A percentile compares a stretch with the other conserved stretches of the same genome.
Evolutionary conservation across 2,329 filamentous ascomycete species (phyloP).

Genomic region (Chaetomium olivaceum): DNA sequence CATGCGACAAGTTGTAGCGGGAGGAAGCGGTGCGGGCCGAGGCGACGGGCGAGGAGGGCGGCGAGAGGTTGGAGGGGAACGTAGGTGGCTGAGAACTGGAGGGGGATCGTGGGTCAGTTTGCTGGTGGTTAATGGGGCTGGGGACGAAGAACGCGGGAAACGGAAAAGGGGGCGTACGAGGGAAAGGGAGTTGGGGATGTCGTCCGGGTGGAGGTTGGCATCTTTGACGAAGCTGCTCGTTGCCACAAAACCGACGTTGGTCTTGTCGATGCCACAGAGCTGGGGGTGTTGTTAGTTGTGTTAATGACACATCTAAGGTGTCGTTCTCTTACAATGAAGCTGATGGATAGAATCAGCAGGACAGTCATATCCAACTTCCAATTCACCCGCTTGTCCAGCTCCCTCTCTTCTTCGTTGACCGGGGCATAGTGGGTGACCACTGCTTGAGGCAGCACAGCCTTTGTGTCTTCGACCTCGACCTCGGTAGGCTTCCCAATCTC

Average conservation of each 20-base stretch:
- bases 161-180: not conserved
- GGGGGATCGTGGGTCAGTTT: not conserved
- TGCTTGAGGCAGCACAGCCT: not conserved
- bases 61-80: slow-evolving; percentile 10
- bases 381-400: slow-evolving; percentile 7
- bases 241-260: slow-evolving; percentile 12
- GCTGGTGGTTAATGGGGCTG: no score
- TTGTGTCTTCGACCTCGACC: slow-evolving; percentile 3
- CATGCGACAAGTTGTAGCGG: not conserved
- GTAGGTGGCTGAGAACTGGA: slow-evolving; percentile 13
- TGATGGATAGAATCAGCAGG: not conserved
- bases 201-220: slow-evolving; percentile 13
- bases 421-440: slow-evolving; percentile 2
- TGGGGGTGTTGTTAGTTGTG: not conserved
- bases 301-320: not conserved
- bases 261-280: slow-evolving; percentile 18
- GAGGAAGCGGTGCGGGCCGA: slow-evolving; percentile 5
- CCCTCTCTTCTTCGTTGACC: not conserved
- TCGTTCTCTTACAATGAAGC: slow-evolving; percentile 8
- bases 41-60: slow-evolving; percentile 3
- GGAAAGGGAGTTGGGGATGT: slow-evolving; percentile 10
- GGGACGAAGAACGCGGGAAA: not conserved
- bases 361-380: slow-evolving; percentile 8
- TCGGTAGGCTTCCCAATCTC: not conserved
- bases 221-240: slow-evolving; percentile 11